phyloP scores from a whole-genome alignment of 192 early-diverging fungal species.

The Radiomyces spectabilis region DNA sequence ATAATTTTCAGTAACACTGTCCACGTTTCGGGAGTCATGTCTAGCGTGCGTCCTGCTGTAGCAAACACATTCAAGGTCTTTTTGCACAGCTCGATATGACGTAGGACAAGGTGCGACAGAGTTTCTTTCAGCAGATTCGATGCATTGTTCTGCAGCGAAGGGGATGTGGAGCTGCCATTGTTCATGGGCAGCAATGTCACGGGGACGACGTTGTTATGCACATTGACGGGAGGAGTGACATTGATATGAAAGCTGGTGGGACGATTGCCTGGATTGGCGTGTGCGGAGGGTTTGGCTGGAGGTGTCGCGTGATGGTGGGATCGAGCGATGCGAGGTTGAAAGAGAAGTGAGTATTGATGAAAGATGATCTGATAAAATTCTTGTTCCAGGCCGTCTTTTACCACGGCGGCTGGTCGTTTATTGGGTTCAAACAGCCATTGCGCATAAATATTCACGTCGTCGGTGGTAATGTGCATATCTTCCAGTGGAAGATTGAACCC shows the following conservation, averaged over 20 bases:
- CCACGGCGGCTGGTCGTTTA: constrained; percentile 53
- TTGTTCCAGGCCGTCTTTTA: constrained; percentile 48
- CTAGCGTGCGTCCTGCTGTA: constrained; percentile 53
- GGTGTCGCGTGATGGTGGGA: not conserved
- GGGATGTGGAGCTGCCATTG: constrained; percentile 14
- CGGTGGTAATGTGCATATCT: constrained; percentile 58
- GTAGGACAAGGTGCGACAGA: constrained; percentile 26
- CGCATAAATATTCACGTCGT: constrained; percentile 62
- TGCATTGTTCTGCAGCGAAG: not conserved
- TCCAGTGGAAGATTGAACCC: constrained; percentile 75
- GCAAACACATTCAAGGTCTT: constrained; percentile 54
- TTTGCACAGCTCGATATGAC: constrained; percentile 73
- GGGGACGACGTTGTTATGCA: not conserved
- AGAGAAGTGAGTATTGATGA: constrained; percentile 69
- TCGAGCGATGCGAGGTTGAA: constrained; percentile 41
- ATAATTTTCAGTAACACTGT: constrained; percentile 72
- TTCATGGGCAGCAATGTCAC: not conserved
- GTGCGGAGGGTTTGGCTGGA: not conserved
- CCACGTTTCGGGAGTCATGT: constrained; percentile 74
- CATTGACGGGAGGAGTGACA: not conserved
- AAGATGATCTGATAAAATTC: constrained; percentile 68
- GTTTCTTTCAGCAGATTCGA: constrained; percentile 11
- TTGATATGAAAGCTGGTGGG: constrained; percentile 4
- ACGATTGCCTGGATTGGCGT: not conserved
- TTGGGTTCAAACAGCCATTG: constrained; percentile 68